Evolutionary conservation across 805 yeast genomes (phyloP).

Genomic region (Metschnikowia dekortorum): DNA sequence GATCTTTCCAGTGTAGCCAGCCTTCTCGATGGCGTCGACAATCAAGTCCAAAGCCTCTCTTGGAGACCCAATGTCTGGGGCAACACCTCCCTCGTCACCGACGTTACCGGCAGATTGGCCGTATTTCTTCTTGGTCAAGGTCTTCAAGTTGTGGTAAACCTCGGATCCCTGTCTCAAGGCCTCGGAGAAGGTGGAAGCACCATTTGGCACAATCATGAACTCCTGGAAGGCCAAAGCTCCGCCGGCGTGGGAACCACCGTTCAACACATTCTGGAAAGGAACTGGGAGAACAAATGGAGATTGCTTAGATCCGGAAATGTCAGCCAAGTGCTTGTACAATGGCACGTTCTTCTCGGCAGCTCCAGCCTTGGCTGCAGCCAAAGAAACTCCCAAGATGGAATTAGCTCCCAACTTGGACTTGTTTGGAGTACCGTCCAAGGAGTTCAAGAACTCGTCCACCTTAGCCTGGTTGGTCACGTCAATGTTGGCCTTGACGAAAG

Average conservation of each 20-base stretch:
- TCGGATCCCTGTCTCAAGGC: constrained; percentile 96
- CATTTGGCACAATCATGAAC: constrained; percentile 97
- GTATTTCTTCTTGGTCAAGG: constrained; percentile 88
- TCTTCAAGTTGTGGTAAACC: constrained; percentile 95
- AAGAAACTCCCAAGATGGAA: constrained; percentile 96
- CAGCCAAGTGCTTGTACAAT: constrained; percentile 87
- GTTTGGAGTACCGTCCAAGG: constrained; percentile 96
- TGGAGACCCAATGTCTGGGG: constrained; percentile 94
- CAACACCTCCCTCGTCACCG: constrained; percentile 99
- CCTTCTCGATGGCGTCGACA: constrained; percentile 79
- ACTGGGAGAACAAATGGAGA: constrained; percentile 93
- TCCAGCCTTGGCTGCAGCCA: constrained; percentile 96
- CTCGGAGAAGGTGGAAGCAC: constrained; percentile 86
- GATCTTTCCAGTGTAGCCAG: constrained; percentile 94
- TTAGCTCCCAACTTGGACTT: constrained; percentile 97
- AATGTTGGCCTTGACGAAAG: constrained; percentile 71
- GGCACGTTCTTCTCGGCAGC: constrained; percentile 95
- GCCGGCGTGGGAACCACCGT: constrained; percentile 99
- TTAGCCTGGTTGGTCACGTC: constrained; percentile 85
- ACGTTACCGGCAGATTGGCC: constrained; percentile 99
- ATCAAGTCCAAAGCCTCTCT: constrained; percentile 96
- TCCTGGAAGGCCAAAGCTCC: constrained; percentile 99
- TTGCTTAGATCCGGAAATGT: constrained; percentile 66
- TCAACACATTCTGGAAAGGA: constrained; percentile 97
- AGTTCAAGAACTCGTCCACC: constrained; percentile 78